Evolutionary conservation across 306 rosid genomes (phyloP).

Genomic region (Vigna reflexopilosa): DNA sequence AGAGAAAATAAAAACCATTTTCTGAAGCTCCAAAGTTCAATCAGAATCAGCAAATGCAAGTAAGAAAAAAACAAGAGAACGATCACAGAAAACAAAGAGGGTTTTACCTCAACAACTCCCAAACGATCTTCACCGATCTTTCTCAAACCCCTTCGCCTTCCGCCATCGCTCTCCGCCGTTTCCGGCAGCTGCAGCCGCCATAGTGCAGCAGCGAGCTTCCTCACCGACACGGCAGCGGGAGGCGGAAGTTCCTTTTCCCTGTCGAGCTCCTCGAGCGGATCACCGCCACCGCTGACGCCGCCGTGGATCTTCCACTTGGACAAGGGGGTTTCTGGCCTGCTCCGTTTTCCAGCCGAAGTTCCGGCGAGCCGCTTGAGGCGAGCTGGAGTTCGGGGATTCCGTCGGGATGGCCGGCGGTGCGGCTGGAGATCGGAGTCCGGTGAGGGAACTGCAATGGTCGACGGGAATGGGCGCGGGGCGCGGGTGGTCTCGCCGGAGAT

Average conservation of each 20-base stretch:
- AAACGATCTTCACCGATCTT: conserved; percentile 44
- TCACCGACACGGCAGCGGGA: conserved; percentile 57
- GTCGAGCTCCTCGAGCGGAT: conserved; percentile 48
- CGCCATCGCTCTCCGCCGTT: conserved; percentile 40
- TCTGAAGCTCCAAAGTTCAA: conserved; percentile 40
- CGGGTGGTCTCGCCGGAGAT: conserved; percentile 53
- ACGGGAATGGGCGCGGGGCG: conserved; percentile 46
- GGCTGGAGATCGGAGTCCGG: conserved; percentile 79
- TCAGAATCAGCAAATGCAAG: conserved; percentile 27
- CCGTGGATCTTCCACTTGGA: conserved; percentile 69
- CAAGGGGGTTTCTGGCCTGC: conserved; percentile 85
- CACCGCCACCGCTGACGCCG: conserved; percentile 21
- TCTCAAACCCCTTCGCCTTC: conserved; percentile 30
- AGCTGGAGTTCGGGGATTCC: conserved; percentile 51
- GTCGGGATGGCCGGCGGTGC: conserved; percentile 36
- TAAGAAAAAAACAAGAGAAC: background rate
- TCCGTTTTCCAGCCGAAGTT: conserved; percentile 55
- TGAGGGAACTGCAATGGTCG: conserved; percentile 41
- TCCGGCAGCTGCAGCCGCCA: conserved; percentile 90
- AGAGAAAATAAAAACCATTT: background rate
- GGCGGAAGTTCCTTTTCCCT: conserved; percentile 43
- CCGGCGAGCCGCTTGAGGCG: conserved; percentile 42
- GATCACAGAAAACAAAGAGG: conserved; percentile 1
- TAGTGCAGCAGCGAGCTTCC: conserved; percentile 88
- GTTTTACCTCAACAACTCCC: conserved; percentile 68